Conservation (phyloP, 2,329 filamentous ascomycete genomes). For the Corinectria fuckeliana region DNA sequence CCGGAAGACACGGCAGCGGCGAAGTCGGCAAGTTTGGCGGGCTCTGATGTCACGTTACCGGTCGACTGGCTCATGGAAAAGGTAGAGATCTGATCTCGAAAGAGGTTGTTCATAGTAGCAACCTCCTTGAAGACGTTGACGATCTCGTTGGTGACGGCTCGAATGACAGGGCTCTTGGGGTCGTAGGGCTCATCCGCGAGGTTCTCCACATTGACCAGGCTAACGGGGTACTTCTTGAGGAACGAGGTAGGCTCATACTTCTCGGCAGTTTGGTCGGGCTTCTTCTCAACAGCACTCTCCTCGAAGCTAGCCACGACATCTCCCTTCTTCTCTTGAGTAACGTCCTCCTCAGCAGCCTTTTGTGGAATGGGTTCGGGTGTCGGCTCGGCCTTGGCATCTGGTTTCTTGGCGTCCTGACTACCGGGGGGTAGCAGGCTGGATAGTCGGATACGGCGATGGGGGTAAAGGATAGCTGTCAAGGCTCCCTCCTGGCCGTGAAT, state of each 20-base stretch:
- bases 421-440: slow-evolving; percentile 79
- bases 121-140: slow-evolving; percentile 99
- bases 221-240: slow-evolving; percentile 88
- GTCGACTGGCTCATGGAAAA: slow-evolving; percentile 96
- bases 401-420: slow-evolving; percentile 57
- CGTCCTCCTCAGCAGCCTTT: slow-evolving; percentile 60
- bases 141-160: slow-evolving; percentile 94
- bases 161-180: slow-evolving; percentile 85
- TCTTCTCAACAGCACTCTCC: slow-evolving; percentile 73
- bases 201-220: slow-evolving; percentile 94
- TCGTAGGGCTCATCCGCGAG: slow-evolving; percentile 88
- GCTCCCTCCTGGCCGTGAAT: slow-evolving; percentile 84
- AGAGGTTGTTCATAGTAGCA: slow-evolving; percentile 89
- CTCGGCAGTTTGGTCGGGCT: slow-evolving; percentile 55
- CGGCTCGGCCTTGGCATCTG: slow-evolving; percentile 56
- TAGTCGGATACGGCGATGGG: slow-evolving; percentile 91
- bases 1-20: slow-evolving; percentile 96
- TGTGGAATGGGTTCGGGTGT: slow-evolving; percentile 66
- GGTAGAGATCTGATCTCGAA: slow-evolving; percentile 95
- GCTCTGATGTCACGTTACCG: slow-evolving; percentile 93
- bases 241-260: slow-evolving; percentile 90
- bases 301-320: slow-evolving; percentile 98
- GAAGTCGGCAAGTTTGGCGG: slow-evolving; percentile 94
- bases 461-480: slow-evolving; percentile 93
- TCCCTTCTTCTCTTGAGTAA: slow-evolving; percentile 74